phyloP scores from a whole-genome alignment of 306 rosid genomes.

The Begonia loranthoides region DNA sequence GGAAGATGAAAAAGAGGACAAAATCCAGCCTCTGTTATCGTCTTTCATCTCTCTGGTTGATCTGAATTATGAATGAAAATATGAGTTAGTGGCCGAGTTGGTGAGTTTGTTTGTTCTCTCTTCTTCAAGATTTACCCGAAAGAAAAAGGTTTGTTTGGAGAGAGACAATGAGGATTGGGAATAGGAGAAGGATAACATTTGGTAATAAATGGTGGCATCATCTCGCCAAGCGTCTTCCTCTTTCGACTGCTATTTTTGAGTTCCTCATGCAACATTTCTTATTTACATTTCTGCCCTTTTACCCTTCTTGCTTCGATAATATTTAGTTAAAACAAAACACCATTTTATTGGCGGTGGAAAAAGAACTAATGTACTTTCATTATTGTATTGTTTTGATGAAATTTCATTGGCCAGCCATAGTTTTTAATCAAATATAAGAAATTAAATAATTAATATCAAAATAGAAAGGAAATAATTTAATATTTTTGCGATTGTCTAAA shows the following conservation, averaged over 20 bases:
- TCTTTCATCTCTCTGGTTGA: background rate
- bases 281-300: slow-evolving; percentile 33
- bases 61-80: background rate
- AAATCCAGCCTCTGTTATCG: slow-evolving; percentile 9
- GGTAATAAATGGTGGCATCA: slow-evolving; percentile 42
- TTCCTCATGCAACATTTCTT: slow-evolving; percentile 52
- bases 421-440: too few species aligned
- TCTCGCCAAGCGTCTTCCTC: slow-evolving; percentile 49
- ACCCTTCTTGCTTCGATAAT: background rate
- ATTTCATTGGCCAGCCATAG: too few species aligned
- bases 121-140: background rate
- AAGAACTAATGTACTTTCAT: too few species aligned
- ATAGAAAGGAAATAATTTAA: too few species aligned
- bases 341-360: too few species aligned
- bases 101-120: background rate
- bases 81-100: background rate
- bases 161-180: slow-evolving; percentile 4
- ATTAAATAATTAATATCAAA: too few species aligned
- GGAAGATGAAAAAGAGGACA: slow-evolving; percentile 14
- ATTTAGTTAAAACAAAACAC: too few species aligned
- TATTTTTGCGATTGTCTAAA: too few species aligned
- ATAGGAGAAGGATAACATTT: slow-evolving; percentile 9
- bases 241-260: slow-evolving; percentile 20
- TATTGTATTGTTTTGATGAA: too few species aligned
- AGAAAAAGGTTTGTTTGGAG: slow-evolving; percentile 5